These are phyloP conservation scores for Candida oleophila DNA, from an alignment of 805 yeast species.

Conservation along the genomic window DNA sequence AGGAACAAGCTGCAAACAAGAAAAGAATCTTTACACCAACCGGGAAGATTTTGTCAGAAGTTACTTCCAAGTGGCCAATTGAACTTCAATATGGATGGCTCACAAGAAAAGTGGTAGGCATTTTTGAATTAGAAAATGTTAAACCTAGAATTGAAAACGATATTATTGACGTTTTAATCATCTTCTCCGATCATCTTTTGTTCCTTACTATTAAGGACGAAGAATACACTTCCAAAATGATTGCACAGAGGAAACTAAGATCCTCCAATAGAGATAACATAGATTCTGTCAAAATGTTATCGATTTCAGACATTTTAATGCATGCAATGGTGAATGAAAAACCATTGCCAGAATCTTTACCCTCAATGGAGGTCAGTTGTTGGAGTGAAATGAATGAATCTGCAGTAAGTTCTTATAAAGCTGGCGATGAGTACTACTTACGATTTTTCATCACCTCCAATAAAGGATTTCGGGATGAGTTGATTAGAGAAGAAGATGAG, in stretches of 20 bases:
- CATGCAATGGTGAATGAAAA: constrained; percentile 85
- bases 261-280: background rate
- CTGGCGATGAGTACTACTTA: constrained; percentile 20
- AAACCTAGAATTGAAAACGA: constrained; percentile 14
- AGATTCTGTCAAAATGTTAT: constrained; percentile 42
- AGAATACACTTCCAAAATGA: constrained; percentile 27
- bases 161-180: constrained; percentile 53
- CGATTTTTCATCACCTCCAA: constrained; percentile 26
- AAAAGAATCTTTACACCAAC: constrained; percentile 80
- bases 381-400: constrained; percentile 67
- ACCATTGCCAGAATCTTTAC: constrained; percentile 63
- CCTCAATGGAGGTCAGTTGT: constrained; percentile 62
- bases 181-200: constrained; percentile 79
- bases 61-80: constrained; percentile 85
- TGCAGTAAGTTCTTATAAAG: constrained; percentile 45
- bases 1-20: constrained; percentile 28
- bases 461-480: constrained; percentile 20
- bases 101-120: constrained; percentile 78
- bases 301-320: constrained; percentile 80
- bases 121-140: constrained; percentile 43
- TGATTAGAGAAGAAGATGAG: constrained; percentile 10
- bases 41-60: constrained; percentile 81
- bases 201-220: constrained; percentile 56
- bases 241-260: constrained; percentile 6
- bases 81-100: constrained; percentile 89